phyloP scores from a whole-genome alignment of 2,329 filamentous ascomycete genomes.

The Pezizomycotina sp. region DNA sequence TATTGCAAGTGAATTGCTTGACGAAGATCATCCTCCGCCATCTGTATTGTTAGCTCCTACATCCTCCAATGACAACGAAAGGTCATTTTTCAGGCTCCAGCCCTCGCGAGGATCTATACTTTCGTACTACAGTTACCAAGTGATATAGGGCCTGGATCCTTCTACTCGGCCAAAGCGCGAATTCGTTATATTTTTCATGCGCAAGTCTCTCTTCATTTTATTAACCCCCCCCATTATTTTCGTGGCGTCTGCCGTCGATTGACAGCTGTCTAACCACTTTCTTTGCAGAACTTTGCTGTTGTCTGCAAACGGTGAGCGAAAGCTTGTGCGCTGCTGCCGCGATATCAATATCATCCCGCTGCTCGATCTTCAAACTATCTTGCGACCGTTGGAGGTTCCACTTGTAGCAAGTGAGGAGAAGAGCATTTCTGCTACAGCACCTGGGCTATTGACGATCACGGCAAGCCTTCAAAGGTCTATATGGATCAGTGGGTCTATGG shows the following conservation, averaged over 20 bases:
- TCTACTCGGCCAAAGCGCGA: slow-evolving; percentile 21
- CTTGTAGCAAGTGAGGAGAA: slow-evolving; percentile 19
- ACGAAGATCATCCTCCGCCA: slow-evolving; percentile 23
- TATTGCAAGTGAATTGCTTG: slow-evolving; percentile 23
- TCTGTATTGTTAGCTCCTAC: too few relatives aligned
- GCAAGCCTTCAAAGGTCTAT: slow-evolving; percentile 22
- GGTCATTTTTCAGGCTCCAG: too few relatives aligned
- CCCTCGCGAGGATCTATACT: slow-evolving; percentile 20
- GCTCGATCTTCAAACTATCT: slow-evolving; percentile 20
- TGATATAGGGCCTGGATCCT: slow-evolving; percentile 22
- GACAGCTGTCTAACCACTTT: too few relatives aligned
- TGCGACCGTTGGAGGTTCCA: slow-evolving; percentile 18
- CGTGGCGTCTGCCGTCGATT: slow-evolving; percentile 1
- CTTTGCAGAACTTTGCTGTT: slow-evolving; percentile 21
- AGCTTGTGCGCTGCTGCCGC: slow-evolving; percentile 22
- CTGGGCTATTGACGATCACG: slow-evolving; percentile 21
- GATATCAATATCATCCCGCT: slow-evolving; percentile 23
- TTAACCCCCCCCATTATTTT: background rate
- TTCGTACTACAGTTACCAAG: slow-evolving; percentile 23
- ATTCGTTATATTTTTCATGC: slow-evolving; percentile 25
- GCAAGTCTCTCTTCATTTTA: slow-evolving; percentile 10
- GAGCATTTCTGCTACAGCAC: slow-evolving; percentile 19
- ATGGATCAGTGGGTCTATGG: slow-evolving; percentile 23
- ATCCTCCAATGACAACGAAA: too few relatives aligned
- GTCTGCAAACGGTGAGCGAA: slow-evolving; percentile 21